phyloP scores from a whole-genome alignment of 2,329 filamentous ascomycete genomes.

The Herpotrichia juniperi region DNA sequence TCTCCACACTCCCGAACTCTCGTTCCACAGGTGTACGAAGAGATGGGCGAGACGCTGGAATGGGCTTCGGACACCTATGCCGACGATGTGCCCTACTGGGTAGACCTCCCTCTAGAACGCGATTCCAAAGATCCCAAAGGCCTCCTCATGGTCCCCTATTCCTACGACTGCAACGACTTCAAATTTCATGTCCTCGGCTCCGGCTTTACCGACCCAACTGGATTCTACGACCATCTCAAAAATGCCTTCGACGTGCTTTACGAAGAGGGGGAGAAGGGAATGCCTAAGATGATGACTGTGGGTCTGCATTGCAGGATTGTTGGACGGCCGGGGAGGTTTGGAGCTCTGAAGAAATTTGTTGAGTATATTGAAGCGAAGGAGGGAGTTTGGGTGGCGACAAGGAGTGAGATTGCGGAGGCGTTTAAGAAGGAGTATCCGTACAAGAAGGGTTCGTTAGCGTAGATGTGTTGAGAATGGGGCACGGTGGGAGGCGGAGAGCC shows the following conservation, averaged over 20 bases:
- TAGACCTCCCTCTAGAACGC: conserved; percentile 58
- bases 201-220: conserved; percentile 54
- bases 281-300: conserved; percentile 65
- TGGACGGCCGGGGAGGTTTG: conserved; percentile 59
- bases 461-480: too few relatives aligned
- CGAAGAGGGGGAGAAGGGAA: conserved; percentile 56
- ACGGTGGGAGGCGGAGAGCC: too few relatives aligned
- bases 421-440: conserved; percentile 58
- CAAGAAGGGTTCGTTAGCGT: conserved; percentile 48
- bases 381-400: conserved; percentile 61
- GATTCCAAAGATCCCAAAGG: conserved; percentile 49
- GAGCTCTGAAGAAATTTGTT: conserved; percentile 59
- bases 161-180: conserved; percentile 63
- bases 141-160: conserved; percentile 61
- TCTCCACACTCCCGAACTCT: conserved; percentile 54
- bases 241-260: conserved; percentile 61
- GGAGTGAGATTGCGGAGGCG: conserved; percentile 59
- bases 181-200: conserved; percentile 52
- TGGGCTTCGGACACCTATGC: conserved; percentile 60
- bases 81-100: conserved; percentile 63
- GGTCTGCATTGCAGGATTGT: conserved; percentile 61
- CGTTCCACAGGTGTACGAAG: conserved; percentile 57
- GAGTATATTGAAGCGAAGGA: conserved; percentile 60
- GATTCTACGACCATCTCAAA: conserved; percentile 56
- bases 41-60: conserved; percentile 58